Conservation (phyloP, 495 filamentous ascomycete genomes). For the Penicillium samsonianum region DNA sequence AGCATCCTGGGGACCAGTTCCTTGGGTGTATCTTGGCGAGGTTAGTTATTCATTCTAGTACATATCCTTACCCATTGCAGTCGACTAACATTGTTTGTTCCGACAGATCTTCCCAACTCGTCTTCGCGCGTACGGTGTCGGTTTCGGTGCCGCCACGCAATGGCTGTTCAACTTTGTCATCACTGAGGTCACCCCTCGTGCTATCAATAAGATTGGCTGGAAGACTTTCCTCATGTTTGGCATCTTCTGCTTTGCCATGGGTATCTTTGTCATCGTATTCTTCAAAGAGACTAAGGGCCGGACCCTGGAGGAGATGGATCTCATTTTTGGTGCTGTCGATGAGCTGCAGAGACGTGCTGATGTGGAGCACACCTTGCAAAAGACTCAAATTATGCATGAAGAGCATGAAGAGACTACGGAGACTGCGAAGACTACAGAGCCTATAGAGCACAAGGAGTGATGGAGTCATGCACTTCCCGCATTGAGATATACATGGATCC, state of each 20-base stretch:
- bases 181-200: constrained; percentile 39
- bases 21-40: constrained; percentile 58
- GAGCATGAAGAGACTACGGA: constrained; percentile 26
- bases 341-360: constrained; percentile 37
- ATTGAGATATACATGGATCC: not conserved
- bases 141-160: constrained; percentile 59
- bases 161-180: constrained; percentile 52
- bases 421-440: not conserved
- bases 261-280: constrained; percentile 46
- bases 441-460: constrained; percentile 4
- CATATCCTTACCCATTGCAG: not conserved
- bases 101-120: constrained; percentile 68
- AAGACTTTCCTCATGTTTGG: constrained; percentile 59
- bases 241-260: constrained; percentile 46
- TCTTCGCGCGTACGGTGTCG: constrained; percentile 69
- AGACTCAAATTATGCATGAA: constrained; percentile 29
- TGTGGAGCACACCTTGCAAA: constrained; percentile 46
- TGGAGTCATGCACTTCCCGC: not conserved
- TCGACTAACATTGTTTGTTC: constrained; percentile 32
- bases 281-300: constrained; percentile 64
- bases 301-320: constrained; percentile 51
- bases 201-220: constrained; percentile 52
- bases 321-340: constrained; percentile 47
- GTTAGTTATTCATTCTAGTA: constrained; percentile 15
- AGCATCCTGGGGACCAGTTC: constrained; percentile 45